Evolutionary conservation across 2,329 filamentous ascomycete genomes (phyloP).

Genomic region (Biscogniauxia sp.): DNA sequence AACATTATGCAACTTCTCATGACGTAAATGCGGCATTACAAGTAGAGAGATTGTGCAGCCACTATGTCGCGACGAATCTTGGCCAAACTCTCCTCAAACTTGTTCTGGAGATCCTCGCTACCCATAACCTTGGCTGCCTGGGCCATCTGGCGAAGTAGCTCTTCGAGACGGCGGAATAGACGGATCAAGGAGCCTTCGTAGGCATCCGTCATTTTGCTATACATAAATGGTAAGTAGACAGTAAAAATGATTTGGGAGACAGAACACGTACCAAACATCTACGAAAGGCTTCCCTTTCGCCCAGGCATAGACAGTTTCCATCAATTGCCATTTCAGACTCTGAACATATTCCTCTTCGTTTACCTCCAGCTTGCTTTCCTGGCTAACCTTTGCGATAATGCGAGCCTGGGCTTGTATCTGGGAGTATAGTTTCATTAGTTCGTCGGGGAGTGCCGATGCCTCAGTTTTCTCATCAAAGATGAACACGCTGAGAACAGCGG

Average conservation of each 20-base stretch:
- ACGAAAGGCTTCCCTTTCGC: slow-evolving; percentile 85
- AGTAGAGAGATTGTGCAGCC: slow-evolving; percentile 87
- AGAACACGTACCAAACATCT: slow-evolving; percentile 79
- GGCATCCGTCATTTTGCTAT: slow-evolving; percentile 96
- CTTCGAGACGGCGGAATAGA: slow-evolving; percentile 91
- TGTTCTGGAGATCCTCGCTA: slow-evolving; percentile 85
- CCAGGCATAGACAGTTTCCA: slow-evolving; percentile 95
- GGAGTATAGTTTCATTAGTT: slow-evolving; percentile 79
- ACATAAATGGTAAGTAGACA: slow-evolving; percentile 9
- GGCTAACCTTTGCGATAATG: slow-evolving; percentile 86
- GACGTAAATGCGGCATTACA: slow-evolving; percentile 49
- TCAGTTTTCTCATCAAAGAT: slow-evolving; percentile 97
- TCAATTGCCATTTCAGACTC: slow-evolving; percentile 89
- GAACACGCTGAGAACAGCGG: slow-evolving; percentile 85
- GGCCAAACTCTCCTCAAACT: slow-evolving; percentile 81
- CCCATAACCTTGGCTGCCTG: slow-evolving; percentile 98
- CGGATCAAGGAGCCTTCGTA: slow-evolving; percentile 97
- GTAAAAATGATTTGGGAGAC: neutral
- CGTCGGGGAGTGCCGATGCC: slow-evolving; percentile 73
- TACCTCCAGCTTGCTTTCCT: slow-evolving; percentile 90
- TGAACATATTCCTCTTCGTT: slow-evolving; percentile 93
- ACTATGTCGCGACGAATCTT: slow-evolving; percentile 94
- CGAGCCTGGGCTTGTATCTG: slow-evolving; percentile 86
- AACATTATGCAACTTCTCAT: neutral
- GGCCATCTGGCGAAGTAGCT: slow-evolving; percentile 90